phyloP scores from a whole-genome alignment of 2,329 filamentous ascomycete species.

The Colletotrichum theobromicola region DNA sequence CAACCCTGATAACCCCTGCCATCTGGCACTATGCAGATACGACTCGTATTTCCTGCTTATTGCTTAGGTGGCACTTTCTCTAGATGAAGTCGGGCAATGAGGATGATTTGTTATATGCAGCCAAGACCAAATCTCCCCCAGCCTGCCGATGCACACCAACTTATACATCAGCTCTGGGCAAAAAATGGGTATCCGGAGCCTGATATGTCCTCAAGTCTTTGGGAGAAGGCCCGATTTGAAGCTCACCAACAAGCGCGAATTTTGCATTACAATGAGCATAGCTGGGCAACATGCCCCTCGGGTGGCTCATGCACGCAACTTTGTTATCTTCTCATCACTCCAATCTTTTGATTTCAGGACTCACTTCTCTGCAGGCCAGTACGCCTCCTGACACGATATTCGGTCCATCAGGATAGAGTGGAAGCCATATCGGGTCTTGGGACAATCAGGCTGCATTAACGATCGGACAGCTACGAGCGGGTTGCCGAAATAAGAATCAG shows the following conservation, averaged over 20 bases:
- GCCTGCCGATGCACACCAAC: not conserved
- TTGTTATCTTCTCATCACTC: not conserved
- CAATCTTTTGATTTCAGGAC: too few species aligned
- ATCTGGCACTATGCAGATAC: not conserved
- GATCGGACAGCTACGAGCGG: not conserved
- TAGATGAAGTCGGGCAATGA: not conserved
- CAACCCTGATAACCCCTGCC: not conserved
- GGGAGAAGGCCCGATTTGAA: not conserved
- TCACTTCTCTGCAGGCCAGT: not conserved
- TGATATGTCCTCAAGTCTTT: not conserved
- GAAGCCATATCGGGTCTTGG: too few species aligned
- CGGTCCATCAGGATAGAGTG: not conserved
- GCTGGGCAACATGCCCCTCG: not conserved
- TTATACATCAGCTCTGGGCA: not conserved
- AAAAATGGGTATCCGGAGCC: not conserved
- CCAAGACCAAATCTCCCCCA: not conserved
- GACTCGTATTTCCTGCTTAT: not conserved
- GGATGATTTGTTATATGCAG: not conserved
- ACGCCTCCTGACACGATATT: accelerated
- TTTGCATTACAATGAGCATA: not conserved
- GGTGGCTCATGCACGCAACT: not conserved
- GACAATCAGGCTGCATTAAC: not conserved
- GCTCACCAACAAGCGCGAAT: not conserved
- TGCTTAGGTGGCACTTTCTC: not conserved
- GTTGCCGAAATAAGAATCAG: not conserved